phyloP scores from a whole-genome alignment of 768 basidiomycete species.

The Boletus subparvulus region DNA sequence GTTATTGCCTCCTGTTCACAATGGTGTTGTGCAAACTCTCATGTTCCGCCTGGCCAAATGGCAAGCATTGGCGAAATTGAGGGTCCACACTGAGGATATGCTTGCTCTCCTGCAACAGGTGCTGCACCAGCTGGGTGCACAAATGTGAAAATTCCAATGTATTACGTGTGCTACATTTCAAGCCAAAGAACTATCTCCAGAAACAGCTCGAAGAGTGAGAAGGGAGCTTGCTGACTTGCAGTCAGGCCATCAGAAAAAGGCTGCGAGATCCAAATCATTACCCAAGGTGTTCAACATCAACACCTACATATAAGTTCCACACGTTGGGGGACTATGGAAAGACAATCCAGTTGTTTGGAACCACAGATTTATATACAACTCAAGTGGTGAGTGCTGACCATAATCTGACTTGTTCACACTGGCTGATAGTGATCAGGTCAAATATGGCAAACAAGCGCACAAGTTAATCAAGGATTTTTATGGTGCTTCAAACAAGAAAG shows the following conservation, averaged over 20 bases:
- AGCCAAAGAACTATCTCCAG: neutral
- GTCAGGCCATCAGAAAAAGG: neutral
- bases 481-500: conserved; percentile 21
- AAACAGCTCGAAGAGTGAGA: neutral
- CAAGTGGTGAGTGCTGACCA: no score
- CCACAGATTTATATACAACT: no score
- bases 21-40: conserved; percentile 22
- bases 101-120: neutral
- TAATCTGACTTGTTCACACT: no score
- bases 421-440: no score
- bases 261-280: neutral
- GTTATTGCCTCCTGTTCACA: conserved; percentile 29
- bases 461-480: conserved; percentile 28
- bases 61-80: conserved; percentile 9
- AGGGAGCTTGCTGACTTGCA: neutral
- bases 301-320: conserved; percentile 30
- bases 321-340: conserved; percentile 26
- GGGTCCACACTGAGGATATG: neutral
- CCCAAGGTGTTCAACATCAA: conserved; percentile 23
- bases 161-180: neutral
- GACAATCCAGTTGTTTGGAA: neutral
- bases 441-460: neutral
- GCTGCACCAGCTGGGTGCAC: neutral
- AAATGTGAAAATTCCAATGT: neutral
- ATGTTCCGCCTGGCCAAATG: conserved; percentile 19